Base-by-base conservation (phyloP, 1,284 basidiomycete species). In the Heimioporus retisporus region DNA sequence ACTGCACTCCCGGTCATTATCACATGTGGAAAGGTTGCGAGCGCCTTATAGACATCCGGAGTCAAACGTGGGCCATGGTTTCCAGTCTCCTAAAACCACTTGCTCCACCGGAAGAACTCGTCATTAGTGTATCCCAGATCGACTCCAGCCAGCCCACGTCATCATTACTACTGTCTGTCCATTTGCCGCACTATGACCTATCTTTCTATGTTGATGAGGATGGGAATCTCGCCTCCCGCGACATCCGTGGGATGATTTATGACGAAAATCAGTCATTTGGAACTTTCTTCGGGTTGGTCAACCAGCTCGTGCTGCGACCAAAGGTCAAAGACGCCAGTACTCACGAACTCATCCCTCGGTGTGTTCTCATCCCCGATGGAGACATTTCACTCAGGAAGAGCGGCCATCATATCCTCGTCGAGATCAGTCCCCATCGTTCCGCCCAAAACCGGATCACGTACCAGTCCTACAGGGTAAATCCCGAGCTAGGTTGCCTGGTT, bases 321-420 rank as follows among this genome's bases (percentile, higher is more conserved):
- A 73, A 70, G 42, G 28, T 10, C 4, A 10, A 35, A 35, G 35
- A 35, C 35, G 35, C 15, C 57, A 54, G 13, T 43, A 50, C 11
- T 64, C 51, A 40, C 48, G 65, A 65, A 28, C 60, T 64, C 40
- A 21, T 50, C 4, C 70, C 74, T 8, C 77, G 79, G 23, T 68
- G 69, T 48, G 73, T 85, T 40, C 71, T 87, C 28, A 77, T 87
- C 35, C 86, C 86, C 4, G 65, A 77, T 16, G 85, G 84, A 4
- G 5, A 66, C 0, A 51, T 81, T 50, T 63, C 73, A 19, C 64
- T 82, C 76, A 44, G 51, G 63, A 55, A 44, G 73, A 23, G 70
- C 15, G 63, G 57, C 1, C 56, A 76, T 48, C 81, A 82, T 53
- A 73, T 74, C 25, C 31, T 25, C 2, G 68, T 81, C 19, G 13